These are phyloP conservation scores for Aphanocladium album DNA, from an alignment of 2,329 filamentous ascomycete genomes.

Conservation along the genomic window DNA sequence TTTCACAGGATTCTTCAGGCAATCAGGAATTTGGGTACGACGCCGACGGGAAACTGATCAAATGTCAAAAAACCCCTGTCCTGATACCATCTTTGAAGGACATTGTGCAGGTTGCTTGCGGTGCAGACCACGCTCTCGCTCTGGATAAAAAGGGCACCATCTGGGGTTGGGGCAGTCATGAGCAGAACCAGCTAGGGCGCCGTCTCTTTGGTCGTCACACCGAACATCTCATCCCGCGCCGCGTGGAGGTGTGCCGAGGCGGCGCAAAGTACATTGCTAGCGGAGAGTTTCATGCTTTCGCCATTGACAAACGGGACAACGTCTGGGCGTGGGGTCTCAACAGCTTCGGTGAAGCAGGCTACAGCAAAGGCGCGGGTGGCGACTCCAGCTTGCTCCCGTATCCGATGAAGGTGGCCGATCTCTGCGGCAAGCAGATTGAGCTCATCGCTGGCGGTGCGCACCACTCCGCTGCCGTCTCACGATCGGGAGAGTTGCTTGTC, in stretches of 20 bases:
- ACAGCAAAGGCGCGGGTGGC: slow-evolving; percentile 28
- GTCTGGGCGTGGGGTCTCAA: slow-evolving; percentile 79
- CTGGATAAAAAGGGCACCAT: slow-evolving; percentile 48
- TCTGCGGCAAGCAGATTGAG: slow-evolving; percentile 54
- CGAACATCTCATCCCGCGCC: slow-evolving; percentile 46
- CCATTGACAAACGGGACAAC: slow-evolving; percentile 59
- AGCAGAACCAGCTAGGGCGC: slow-evolving; percentile 52
- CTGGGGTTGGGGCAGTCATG: slow-evolving; percentile 55
- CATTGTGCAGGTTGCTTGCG: slow-evolving; percentile 54
- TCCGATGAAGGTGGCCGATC: slow-evolving; percentile 57
- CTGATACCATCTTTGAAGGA: slow-evolving; percentile 53
- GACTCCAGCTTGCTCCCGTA: slow-evolving; percentile 57
- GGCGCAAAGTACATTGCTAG: slow-evolving; percentile 60
- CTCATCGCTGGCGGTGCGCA: slow-evolving; percentile 63
- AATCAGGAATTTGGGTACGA: slow-evolving; percentile 48
- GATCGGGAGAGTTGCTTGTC: slow-evolving; percentile 43
- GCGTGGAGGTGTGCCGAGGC: slow-evolving; percentile 41
- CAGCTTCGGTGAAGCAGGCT: slow-evolving; percentile 69
- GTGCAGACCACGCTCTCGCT: slow-evolving; percentile 62
- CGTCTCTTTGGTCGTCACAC: slow-evolving; percentile 41
- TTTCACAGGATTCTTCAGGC: slow-evolving; percentile 24
- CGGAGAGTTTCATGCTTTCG: slow-evolving; percentile 72
- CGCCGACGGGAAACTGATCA: slow-evolving; percentile 30
- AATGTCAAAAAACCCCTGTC: slow-evolving; percentile 40
- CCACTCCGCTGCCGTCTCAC: slow-evolving; percentile 58